Conservation (phyloP, 2,329 filamentous ascomycete species). For the Aspergillus arachidicola region DNA sequence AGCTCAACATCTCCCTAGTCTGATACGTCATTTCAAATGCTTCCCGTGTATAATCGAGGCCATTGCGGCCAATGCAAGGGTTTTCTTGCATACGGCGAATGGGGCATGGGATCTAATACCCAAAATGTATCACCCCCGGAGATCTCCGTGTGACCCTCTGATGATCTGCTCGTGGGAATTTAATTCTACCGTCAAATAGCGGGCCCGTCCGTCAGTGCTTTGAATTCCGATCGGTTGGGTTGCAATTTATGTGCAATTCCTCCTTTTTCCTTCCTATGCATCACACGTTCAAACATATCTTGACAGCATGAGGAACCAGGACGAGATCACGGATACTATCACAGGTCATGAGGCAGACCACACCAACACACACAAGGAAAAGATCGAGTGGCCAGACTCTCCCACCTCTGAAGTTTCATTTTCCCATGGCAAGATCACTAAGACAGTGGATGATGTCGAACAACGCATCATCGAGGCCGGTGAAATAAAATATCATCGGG, state of each 20-base stretch:
- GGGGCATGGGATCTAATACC: neutral
- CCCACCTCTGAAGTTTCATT: neutral
- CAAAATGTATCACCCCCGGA: neutral
- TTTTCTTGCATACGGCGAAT: neutral
- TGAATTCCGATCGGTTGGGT: neutral
- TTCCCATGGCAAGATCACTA: neutral
- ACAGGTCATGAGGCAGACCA: neutral
- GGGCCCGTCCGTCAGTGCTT: too few species aligned
- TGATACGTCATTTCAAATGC: neutral
- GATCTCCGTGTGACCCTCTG: neutral
- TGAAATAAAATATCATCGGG: constrained; percentile 18
- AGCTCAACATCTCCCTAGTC: neutral
- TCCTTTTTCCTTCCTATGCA: neutral
- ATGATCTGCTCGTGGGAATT: neutral
- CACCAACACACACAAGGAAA: neutral
- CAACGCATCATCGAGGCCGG: neutral
- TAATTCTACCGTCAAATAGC: neutral
- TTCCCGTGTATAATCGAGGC: too few species aligned
- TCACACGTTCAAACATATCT: neutral
- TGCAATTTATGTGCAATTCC: neutral
- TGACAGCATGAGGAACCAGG: neutral
- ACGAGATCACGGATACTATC: neutral
- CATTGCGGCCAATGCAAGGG: neutral
- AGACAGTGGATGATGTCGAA: neutral
- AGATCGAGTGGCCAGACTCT: neutral